Conservation (phyloP, 2,329 filamentous ascomycete genomes). For the Penicillium psychrosexuale region DNA sequence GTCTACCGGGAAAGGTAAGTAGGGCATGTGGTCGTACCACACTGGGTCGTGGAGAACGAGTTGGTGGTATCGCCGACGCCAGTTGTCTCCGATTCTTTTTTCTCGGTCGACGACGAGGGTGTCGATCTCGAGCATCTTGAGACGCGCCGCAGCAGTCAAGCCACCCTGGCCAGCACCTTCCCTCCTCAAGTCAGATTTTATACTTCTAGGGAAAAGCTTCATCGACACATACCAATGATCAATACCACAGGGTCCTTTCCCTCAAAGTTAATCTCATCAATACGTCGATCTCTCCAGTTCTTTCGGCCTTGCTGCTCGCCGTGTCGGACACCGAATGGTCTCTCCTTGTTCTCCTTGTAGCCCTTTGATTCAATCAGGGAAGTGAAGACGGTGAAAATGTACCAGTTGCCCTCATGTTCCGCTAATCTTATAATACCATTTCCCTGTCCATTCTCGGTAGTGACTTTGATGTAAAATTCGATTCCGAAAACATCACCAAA, state of each 20-base stretch:
- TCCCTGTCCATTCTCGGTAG: slow-evolving; percentile 55
- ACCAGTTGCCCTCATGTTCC: slow-evolving; percentile 51
- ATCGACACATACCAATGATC: slow-evolving; percentile 53
- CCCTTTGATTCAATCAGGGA: slow-evolving; percentile 54
- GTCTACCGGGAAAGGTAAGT: slow-evolving; percentile 59
- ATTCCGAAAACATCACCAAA: slow-evolving; percentile 52
- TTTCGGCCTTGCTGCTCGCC: slow-evolving; percentile 51
- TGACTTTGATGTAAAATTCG: slow-evolving; percentile 55
- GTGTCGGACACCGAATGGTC: slow-evolving; percentile 58
- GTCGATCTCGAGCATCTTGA: slow-evolving; percentile 58
- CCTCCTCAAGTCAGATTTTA: background rate
- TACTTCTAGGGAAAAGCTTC: background rate
- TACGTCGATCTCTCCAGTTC: slow-evolving; percentile 60
- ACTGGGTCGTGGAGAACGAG: slow-evolving; percentile 68
- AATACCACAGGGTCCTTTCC: slow-evolving; percentile 57
- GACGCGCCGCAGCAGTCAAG: slow-evolving; percentile 55
- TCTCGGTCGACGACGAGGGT: slow-evolving; percentile 60
- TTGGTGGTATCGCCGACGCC: slow-evolving; percentile 61
- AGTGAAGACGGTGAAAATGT: slow-evolving; percentile 63
- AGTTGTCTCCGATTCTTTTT: slow-evolving; percentile 60
- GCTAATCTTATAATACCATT: slow-evolving; percentile 55
- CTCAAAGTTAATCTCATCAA: slow-evolving; percentile 49
- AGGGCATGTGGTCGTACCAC: slow-evolving; percentile 57
- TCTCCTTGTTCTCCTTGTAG: slow-evolving; percentile 51
- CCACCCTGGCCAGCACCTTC: slow-evolving; percentile 60